Base-by-base conservation (phyloP, 345 rosid species). In the Brassica cretica region DNA sequence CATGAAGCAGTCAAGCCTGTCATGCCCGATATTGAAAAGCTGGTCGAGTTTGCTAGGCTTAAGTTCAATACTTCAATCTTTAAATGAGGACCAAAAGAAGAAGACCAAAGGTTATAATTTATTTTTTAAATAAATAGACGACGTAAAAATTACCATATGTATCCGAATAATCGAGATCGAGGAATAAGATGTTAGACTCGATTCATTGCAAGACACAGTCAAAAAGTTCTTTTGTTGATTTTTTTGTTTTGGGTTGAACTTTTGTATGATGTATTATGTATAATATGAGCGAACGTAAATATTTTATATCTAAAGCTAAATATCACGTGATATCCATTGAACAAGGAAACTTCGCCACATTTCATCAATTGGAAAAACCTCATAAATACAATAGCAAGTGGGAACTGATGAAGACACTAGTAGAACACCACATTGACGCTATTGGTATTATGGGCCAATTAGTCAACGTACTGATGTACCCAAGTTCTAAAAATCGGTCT, bases 21-120 rank as follows among this genome's bases (percentile, higher is more conserved):
- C 49, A 74, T 88, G 87, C 97, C 94, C 0, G 91, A 91, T 56
- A 86, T 88, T 0, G 92, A 84, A 2, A 90, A 90, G 85, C 91
- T 93, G 8, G 68, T 75, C 1, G 11, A 56, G 53, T 75, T 80
- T 8, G 82, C 82, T 21, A 63, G 51, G 79, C 79, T 80, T 9
- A 80, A 80, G 68, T 75, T 80, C 68, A 44, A 69, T 70, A 74
- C 67, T 64, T 70, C 72, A 70, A 80, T 80, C 32, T 74, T 80
- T n/a, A 51, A 51, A 51, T 51, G 56, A 49, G 5, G 55, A n/a
- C 55, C n/a, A 49, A 49, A 10, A 74, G 39, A 62, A 68, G 16
- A 69, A 60, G 18, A 78, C 29, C 56, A 6, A 41, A 1, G 25
- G 25, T 49, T 14, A 30, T 62, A 14, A 62, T 37, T 5, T 49